These are phyloP conservation scores for Vigna reflexopilosa DNA, from an alignment of 306 rosid species.

Conservation along the genomic window DNA sequence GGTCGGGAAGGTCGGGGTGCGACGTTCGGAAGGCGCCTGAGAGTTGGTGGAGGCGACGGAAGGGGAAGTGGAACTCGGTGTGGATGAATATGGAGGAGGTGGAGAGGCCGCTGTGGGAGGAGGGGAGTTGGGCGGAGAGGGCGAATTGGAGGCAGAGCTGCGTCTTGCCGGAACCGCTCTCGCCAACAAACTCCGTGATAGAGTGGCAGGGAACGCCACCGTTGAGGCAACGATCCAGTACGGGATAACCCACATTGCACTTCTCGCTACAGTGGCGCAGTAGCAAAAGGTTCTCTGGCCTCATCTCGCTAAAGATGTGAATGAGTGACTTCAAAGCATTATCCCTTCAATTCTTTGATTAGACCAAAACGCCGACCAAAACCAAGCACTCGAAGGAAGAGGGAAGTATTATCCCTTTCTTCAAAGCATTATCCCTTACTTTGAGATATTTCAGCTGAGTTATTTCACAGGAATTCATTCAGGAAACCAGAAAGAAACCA, in stretches of 20 bases:
- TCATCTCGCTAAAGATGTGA: constrained; percentile 21
- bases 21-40: constrained; percentile 50
- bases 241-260: constrained; percentile 70
- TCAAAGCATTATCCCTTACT: too few species aligned
- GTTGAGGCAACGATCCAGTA: constrained; percentile 63
- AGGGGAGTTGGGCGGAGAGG: constrained; percentile 80
- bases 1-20: constrained; percentile 49
- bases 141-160: constrained; percentile 89
- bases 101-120: constrained; percentile 76
- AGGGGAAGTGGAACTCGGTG: constrained; percentile 83
- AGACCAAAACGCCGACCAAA: too few species aligned
- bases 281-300: constrained; percentile 57
- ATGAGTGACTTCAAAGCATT: too few species aligned
- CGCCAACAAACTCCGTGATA: constrained; percentile 76
- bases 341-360: too few species aligned
- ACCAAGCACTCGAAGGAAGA: too few species aligned
- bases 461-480: too few species aligned
- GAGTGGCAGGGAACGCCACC: constrained; percentile 89
- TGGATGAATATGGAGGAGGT: constrained; percentile 75
- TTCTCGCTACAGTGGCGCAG: constrained; percentile 43
- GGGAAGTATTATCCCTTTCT: too few species aligned
- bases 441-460: too few species aligned
- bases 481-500: too few species aligned
- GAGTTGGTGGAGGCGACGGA: constrained; percentile 81
- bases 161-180: constrained; percentile 86